A percentile compares a stretch with the other conserved stretches of the same genome.
These are phyloP conservation scores for Solanum virginianum DNA, from an alignment of 257 asterid species.

Conservation along the genomic window DNA sequence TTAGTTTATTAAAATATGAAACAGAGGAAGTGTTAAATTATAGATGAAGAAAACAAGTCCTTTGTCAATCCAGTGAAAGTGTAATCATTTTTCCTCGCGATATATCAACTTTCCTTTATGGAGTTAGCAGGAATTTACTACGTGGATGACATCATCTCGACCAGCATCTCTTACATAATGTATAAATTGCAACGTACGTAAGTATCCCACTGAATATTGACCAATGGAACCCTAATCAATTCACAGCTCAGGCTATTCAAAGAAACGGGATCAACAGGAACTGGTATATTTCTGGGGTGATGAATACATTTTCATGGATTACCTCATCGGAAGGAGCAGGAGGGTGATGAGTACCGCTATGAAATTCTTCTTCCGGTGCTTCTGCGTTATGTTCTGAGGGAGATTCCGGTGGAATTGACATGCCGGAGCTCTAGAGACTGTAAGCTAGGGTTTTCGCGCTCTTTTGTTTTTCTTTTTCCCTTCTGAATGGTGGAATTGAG, in stretches of 20 bases:
- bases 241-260: neutral
- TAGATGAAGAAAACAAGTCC: neutral
- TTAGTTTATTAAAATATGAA: neutral
- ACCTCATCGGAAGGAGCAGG: conserved; percentile 85
- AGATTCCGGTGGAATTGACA: conserved; percentile 25
- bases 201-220: neutral
- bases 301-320: neutral
- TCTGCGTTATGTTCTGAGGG: conserved; percentile 7
- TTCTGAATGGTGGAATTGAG: neutral
- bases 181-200: neutral
- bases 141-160: neutral
- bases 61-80: neutral
- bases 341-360: conserved; percentile 50
- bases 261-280: neutral
- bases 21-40: neutral
- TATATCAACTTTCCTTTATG: neutral
- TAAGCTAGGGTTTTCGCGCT: conserved; percentile 1
- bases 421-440: neutral
- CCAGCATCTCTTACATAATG: neutral
- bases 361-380: conserved; percentile 14
- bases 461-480: neutral
- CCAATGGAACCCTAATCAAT: neutral
- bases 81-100: neutral
- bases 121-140: neutral
- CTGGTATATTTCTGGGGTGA: neutral